A percentile compares a stretch with the other conserved stretches of the same genome.
Evolutionary conservation across 805 yeast genomes (phyloP).

Genomic region (Schwanniomyces polymorphus): DNA sequence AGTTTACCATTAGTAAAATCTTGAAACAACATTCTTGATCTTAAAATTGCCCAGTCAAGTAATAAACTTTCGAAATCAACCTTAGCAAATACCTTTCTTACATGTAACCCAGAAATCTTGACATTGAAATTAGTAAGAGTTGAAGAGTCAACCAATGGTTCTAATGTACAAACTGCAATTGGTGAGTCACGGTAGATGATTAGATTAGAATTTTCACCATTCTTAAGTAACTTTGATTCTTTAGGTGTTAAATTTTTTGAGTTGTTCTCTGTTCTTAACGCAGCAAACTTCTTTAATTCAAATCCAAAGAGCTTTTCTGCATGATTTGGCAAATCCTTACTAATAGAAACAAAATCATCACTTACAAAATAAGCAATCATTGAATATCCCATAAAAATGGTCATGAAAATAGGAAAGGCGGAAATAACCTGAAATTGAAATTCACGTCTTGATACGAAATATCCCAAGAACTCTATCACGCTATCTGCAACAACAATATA

Average conservation of each 20-base stretch:
- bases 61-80: conserved; percentile 67
- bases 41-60: conserved; percentile 56
- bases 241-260: conserved; percentile 13
- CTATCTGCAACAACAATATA: conserved; percentile 30
- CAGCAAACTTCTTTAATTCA: conserved; percentile 50
- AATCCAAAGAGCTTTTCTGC: conserved; percentile 46
- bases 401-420: conserved; percentile 40
- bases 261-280: conserved; percentile 17
- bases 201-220: conserved; percentile 51
- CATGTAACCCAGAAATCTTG: conserved; percentile 57
- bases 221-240: conserved; percentile 24
- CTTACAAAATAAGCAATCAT: conserved; percentile 44
- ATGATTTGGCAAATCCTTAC: conserved; percentile 28
- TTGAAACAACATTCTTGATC: conserved; percentile 42
- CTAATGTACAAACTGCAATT: conserved; percentile 59
- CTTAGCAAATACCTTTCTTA: conserved; percentile 64
- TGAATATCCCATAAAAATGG: conserved; percentile 34
- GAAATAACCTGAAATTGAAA: conserved; percentile 21
- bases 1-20: conserved; percentile 26
- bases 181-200: conserved; percentile 70
- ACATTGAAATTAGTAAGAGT: conserved; percentile 46
- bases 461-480: conserved; percentile 24
- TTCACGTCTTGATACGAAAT: conserved; percentile 21
- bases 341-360: conserved; percentile 44
- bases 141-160: conserved; percentile 38